A percentile compares a stretch with the other conserved stretches of the same genome.
Conservation (phyloP, 1,284 basidiomycete species). For the Sporisorium exsertum region DNA sequence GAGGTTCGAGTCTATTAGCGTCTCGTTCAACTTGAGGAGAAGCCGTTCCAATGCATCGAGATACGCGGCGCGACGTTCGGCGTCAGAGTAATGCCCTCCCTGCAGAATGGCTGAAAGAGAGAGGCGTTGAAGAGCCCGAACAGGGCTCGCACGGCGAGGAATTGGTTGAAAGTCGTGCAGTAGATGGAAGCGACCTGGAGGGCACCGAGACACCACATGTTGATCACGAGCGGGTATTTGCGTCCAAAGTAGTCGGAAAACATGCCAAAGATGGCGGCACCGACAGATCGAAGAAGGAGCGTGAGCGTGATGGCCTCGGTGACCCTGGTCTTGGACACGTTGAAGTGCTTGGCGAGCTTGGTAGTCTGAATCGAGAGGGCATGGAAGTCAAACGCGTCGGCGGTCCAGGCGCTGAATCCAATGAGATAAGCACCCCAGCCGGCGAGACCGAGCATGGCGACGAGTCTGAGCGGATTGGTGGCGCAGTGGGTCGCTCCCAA, state of each 20-base stretch:
- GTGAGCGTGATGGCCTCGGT: slow-evolving; percentile 53
- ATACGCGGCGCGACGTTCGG: no score
- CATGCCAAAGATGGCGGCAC: slow-evolving; percentile 56
- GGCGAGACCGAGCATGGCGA: slow-evolving; percentile 27
- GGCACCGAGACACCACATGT: slow-evolving; percentile 50
- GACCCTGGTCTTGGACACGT: slow-evolving; percentile 50
- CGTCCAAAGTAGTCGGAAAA: slow-evolving; percentile 72
- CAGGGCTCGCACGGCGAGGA: slow-evolving; percentile 56
- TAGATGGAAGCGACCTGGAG: slow-evolving; percentile 54
- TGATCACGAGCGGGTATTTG: slow-evolving; percentile 54
- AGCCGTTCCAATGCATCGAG: no score
- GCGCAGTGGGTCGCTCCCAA: slow-evolving; percentile 32
- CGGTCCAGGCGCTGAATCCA: slow-evolving; percentile 50
- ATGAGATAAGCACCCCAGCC: slow-evolving; percentile 52
- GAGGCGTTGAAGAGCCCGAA: slow-evolving; percentile 54
- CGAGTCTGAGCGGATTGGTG: slow-evolving; percentile 41
- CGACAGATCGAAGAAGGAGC: slow-evolving; percentile 49
- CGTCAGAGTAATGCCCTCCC: no score
- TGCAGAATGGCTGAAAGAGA: no score
- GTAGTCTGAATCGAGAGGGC: slow-evolving; percentile 50
- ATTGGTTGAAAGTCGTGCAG: slow-evolving; percentile 36
- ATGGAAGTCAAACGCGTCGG: slow-evolving; percentile 56
- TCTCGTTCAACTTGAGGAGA: no score
- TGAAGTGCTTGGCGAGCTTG: slow-evolving; percentile 51
- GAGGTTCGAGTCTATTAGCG: no score